Conservation (phyloP, 1,139 yeast genomes). For the Candida albicans region DNA sequence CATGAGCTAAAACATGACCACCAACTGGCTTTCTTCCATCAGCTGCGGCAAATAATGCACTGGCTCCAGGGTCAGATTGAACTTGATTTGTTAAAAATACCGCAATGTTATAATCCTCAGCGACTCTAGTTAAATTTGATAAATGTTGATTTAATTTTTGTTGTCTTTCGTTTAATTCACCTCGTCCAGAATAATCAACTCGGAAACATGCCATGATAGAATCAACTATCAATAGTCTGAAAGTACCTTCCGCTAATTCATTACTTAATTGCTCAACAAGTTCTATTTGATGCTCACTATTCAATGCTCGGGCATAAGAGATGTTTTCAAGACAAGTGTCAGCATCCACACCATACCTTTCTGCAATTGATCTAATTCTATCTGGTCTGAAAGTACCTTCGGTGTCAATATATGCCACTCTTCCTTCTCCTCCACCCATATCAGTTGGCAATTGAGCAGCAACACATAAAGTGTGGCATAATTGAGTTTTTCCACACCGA, state of each 20-base stretch:
- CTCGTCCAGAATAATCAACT: slow-evolving; percentile 61
- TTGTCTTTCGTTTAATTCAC: slow-evolving; percentile 61
- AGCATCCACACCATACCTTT: slow-evolving; percentile 53
- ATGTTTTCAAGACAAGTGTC: slow-evolving; percentile 53
- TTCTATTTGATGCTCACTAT: slow-evolving; percentile 63
- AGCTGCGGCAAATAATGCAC: slow-evolving; percentile 61
- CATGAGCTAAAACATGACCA: slow-evolving; percentile 65
- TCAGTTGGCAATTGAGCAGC: slow-evolving; percentile 55
- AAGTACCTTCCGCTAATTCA: slow-evolving; percentile 51
- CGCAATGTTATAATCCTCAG: slow-evolving; percentile 61
- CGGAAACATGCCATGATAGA: slow-evolving; percentile 65
- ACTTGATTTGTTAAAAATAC: slow-evolving; percentile 63
- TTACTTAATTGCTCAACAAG: slow-evolving; percentile 52
- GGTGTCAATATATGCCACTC: slow-evolving; percentile 60
- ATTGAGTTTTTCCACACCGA: slow-evolving; percentile 61
- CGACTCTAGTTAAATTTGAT: slow-evolving; percentile 48
- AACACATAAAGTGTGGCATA: slow-evolving; percentile 61
- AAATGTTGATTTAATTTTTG: slow-evolving; percentile 60
- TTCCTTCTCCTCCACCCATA: slow-evolving; percentile 63
- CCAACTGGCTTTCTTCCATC: slow-evolving; percentile 69
- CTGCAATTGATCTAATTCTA: slow-evolving; percentile 55
- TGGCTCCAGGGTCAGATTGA: slow-evolving; percentile 70
- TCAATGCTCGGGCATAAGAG: slow-evolving; percentile 58
- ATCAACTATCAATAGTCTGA: slow-evolving; percentile 46
- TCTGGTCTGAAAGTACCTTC: slow-evolving; percentile 64